Base-by-base conservation (phyloP, 2,329 filamentous ascomycete genomes). In the Apiospora arundinis region DNA sequence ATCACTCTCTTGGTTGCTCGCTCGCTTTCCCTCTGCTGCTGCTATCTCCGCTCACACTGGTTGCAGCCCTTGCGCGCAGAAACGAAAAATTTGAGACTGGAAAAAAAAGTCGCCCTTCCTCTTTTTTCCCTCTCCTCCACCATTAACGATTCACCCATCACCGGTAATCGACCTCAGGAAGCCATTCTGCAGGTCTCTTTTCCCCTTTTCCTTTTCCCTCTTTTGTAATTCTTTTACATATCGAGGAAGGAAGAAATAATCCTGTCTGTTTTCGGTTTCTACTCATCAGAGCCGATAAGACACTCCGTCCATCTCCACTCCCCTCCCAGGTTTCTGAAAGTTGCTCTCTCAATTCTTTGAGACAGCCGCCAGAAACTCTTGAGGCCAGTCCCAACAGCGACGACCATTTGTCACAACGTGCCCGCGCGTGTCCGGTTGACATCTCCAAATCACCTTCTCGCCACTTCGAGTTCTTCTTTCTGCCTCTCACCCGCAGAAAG, bases 81-180 rank as follows among this genome's bases (percentile, higher is more conserved):
- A 63, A 63, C 56, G 40, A 69, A 69, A 69, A 69, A 69, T 69
- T 69, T 52, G 67, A 69, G 67, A 48, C 46, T 49, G 67, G 67
- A 40, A 40, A 49, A 49, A 69, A 69, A 69, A 52, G 45, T 69
- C 67, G 44, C 67, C 48, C 48, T 48, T 42, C 67, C 45, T 49
- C 45, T 48, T 49, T 52, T 49, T 49, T 48, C 18, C 25, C 67
- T 48, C 45, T 49, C 44, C n/a, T 42, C 67, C 46, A 49, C 67
- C 67, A 63, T 40, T n/a, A 40, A 63, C 56, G 56, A 63, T 63
- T 63, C 56, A 63, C 56, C 56, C 56, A 63, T 63, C 56, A 63
- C 40, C 52, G 67, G 45, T 46, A 48, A 69, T 69, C 67, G 67
- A 69, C 67, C 67, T 52, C 44, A 69, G 67, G 46, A 69, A 69